These are phyloP conservation scores for Leersia perrieri DNA, from an alignment of 176 grass and related monocot genomes.

Conservation along the genomic window DNA sequence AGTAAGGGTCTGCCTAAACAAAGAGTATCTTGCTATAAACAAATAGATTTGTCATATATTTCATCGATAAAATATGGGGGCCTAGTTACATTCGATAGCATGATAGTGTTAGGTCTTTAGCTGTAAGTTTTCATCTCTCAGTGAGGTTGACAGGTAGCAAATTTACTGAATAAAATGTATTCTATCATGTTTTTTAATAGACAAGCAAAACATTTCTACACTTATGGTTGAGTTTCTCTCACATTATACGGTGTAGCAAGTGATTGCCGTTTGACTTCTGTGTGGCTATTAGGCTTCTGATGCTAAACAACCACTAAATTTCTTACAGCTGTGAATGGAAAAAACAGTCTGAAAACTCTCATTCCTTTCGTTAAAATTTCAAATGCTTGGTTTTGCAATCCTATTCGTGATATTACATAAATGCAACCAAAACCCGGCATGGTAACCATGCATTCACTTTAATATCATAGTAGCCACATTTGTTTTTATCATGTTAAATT, in stretches of 20 bases:
- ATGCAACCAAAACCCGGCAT: not conserved
- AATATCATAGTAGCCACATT: not conserved
- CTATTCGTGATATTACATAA: not conserved
- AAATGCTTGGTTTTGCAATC: not conserved
- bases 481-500: constrained; percentile 7
- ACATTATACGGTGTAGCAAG: not conserved
- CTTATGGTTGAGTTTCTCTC: not conserved
- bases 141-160: not conserved
- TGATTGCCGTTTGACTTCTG: not conserved
- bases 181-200: not conserved
- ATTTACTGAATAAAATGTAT: not conserved
- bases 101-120: not conserved
- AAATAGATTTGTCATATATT: not conserved
- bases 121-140: not conserved
- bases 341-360: not conserved
- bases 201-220: not conserved
- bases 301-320: not conserved
- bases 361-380: not conserved
- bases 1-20: not conserved
- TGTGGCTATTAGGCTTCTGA: constrained; percentile 4
- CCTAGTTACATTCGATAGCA: not conserved
- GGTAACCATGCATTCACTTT: not conserved
- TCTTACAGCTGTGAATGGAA: not conserved
- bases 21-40: not conserved
- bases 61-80: not conserved